Evolutionary conservation across 129 eudicot genomes (phyloP), one percentile per base, ranked within the genome.

Genomic region (Mikania micrantha): DNA sequence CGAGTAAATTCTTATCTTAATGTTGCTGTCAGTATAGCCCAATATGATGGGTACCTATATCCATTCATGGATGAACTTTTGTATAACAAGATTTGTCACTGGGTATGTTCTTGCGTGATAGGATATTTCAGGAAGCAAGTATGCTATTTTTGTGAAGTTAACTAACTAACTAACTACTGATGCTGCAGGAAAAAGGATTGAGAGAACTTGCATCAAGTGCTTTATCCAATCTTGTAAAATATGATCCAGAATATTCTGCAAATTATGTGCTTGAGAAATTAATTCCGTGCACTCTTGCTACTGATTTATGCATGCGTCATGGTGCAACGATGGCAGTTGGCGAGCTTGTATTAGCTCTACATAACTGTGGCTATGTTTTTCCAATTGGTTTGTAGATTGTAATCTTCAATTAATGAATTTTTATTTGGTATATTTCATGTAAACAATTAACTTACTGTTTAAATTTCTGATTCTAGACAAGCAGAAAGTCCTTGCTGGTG

Each of bases 291-390:
- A 93, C 96, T 68, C 87, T 93, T 36, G 86, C 96, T 35, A 74
- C 95, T 77, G 99, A 93, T 74, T 79, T 93, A 78, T 93, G 95
- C 82, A 86, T 79, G 90, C 96, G 99, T 34, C 99, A 93, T 83
- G 99, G 99, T 79, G 95, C 99, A 75, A 85, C 88, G 28, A 84
- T 93, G 75, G 96, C 99, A 38, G 79, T 83, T 70, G 99, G 95
- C 61, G 99, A 84, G 76, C 82, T 89, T 80, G 85, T 93, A 78
- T 80, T 89, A 73, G 96, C 95, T 70, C 73, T 93, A 63, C 73
- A 89, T 70, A 72, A 81, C 70, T 79, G 83, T 28, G 75, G 70
- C 52, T 81, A 89, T 75, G 62, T 28, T 67, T 90, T 93, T 74
- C 65, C 85, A 58, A 49, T 77, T 75, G 96, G 98, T 92, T 41